phyloP scores from a whole-genome alignment of 805 yeast species.

The Pichia exigua region DNA sequence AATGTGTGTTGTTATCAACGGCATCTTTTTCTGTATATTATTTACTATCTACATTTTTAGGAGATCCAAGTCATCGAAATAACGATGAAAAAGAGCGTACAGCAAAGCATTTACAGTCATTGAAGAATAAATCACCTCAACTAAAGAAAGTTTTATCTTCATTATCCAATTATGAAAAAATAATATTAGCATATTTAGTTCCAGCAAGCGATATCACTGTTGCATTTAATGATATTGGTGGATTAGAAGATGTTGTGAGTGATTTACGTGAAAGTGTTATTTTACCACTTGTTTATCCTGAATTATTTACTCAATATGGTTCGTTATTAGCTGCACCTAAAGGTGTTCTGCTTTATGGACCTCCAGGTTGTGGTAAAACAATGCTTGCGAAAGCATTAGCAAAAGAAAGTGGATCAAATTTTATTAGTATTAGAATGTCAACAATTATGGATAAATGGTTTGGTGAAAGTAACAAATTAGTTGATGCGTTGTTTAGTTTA shows the following conservation, averaged over 20 bases:
- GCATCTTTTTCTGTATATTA: conserved; percentile 51
- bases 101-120: conserved; percentile 45
- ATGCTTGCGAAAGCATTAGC: conserved; percentile 96
- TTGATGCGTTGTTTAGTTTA: conserved; percentile 84
- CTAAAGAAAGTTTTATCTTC: conserved; percentile 43
- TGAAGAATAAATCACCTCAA: conserved; percentile 54
- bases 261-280: conserved; percentile 85
- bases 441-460: conserved; percentile 96
- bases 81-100: conserved; percentile 58
- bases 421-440: conserved; percentile 86
- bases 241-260: conserved; percentile 71
- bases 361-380: conserved; percentile 98
- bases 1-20: conserved; percentile 57
- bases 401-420: conserved; percentile 83
- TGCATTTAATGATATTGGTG: conserved; percentile 80
- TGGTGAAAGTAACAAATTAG: conserved; percentile 91
- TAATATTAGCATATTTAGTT: conserved; percentile 70
- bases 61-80: conserved; percentile 35
- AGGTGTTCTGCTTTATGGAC: conserved; percentile 88
- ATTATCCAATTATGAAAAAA: conserved; percentile 55
- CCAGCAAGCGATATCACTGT: conserved; percentile 78
- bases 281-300: conserved; percentile 78
- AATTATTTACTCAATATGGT: conserved; percentile 61
- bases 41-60: conserved; percentile 26
- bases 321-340: conserved; percentile 78